Percentiles rank a stretch among this genome's conserved stretches.
These are phyloP conservation scores for Ocimum tenuiflorum DNA, from an alignment of 257 asterid genomes.

Conservation along the genomic window DNA sequence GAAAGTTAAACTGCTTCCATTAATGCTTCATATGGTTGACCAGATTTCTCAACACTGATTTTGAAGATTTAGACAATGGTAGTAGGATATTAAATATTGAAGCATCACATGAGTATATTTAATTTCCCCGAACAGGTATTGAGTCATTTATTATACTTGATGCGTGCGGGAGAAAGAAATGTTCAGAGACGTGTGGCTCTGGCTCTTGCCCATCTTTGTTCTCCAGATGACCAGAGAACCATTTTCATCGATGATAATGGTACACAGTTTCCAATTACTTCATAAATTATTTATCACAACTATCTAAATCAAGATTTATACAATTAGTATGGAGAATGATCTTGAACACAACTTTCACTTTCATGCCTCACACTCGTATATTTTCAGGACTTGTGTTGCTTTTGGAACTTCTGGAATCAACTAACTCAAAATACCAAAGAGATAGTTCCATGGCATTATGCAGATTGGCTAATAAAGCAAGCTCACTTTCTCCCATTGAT, in stretches of 20 bases:
- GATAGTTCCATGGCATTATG: conserved; percentile 79
- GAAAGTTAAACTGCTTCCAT: background rate
- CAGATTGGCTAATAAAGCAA: conserved; percentile 73
- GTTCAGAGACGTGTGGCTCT: conserved; percentile 77
- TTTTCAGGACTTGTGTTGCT: conserved; percentile 68
- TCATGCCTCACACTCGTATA: conserved; percentile 14
- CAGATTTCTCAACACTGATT: background rate
- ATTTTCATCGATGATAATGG: conserved; percentile 76
- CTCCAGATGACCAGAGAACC: conserved; percentile 77
- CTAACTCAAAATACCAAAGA: conserved; percentile 52
- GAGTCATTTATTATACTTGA: conserved; percentile 76
- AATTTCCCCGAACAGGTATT: conserved; percentile 50
- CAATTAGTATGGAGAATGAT: conserved; percentile 3
- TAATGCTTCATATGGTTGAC: background rate
- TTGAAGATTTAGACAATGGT: background rate
- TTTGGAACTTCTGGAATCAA: conserved; percentile 76
- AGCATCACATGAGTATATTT: background rate
- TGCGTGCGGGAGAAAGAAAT: conserved; percentile 70
- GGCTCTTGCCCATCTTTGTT: conserved; percentile 94
- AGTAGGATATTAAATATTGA: background rate
- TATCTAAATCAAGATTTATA: conserved; percentile 4
- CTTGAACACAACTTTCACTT: background rate
- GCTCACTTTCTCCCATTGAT: conserved; percentile 72
- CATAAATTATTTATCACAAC: conserved; percentile 4
- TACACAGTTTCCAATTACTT: conserved; percentile 22